Evolutionary conservation across 495 filamentous ascomycete species (phyloP), one percentile per base, ranked within the genome.

Genomic region (Pyrenula massariospora): DNA sequence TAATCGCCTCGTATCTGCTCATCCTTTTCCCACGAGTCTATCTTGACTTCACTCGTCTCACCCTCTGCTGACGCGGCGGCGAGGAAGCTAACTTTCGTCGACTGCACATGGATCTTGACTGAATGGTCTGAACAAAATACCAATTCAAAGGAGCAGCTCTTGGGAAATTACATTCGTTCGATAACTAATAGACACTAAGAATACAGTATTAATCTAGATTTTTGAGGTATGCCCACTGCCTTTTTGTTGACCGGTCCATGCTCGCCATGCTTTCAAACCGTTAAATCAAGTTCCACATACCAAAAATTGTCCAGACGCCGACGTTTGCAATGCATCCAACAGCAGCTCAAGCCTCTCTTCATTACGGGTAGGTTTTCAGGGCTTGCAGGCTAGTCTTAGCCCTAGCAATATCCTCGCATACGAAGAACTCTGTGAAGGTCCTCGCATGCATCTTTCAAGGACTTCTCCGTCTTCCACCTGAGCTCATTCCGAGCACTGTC

Each of bases 391-490:
- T 15, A 8, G 31, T 42, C 15, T 5, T 8, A 8, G 8, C 8
- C 5, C 31, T 42, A 42, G 31, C 31, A 42, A 42, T 15, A 42
- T 15, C 31, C 50, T 24, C 50, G n/a, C 50, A 10, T 24, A 5
- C 19, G 50, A 19, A 74, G 55, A 54, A 74, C 95, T 62, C 83
- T 85, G 84, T 89, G 95, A 56, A 96, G 77, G 68, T 91, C 88
- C 57, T 78, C 75, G 67, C 91, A 96, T 1, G 88, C 88, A 66
- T 92, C 80, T 67, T 89, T 86, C 62, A 96, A 73, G 2, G 86
- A 86, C 56, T 85, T 79, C 67, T 91, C 77, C 10, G 91, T 91
- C 75, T 89, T 90, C 91, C 91, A 96, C 19, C 81, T 72, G n/a
- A 96, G 80, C 76, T 96, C 91, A 62, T 83, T 66, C 60, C 90